Base-by-base conservation (phyloP, 75 land plant genomes). In the Pinus tabuliformis region DNA sequence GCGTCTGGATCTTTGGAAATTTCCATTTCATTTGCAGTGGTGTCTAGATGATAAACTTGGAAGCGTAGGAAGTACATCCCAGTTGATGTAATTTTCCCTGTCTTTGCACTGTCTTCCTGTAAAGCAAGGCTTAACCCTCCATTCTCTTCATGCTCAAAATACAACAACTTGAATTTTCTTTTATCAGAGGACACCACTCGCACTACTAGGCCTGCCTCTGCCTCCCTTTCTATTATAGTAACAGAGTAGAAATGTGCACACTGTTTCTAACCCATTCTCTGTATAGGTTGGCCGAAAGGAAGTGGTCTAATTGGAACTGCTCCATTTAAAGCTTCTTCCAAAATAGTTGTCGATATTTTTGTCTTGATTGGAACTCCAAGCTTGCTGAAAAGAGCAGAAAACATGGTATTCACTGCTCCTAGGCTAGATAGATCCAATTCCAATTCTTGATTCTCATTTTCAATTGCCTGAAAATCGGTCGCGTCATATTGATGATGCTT, bases 351-450 rank as follows among this genome's bases (percentile, higher is more conserved):
- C 17, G 96, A 86, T 68, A 93, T 89, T 21, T 90, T 86, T 14
- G 96, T 93, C 75, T 91, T 93, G 58, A 93, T 93, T 74, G 90
- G 96, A 56, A 93, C 96, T 54, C 96, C 96, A 77, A 93, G 92
- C 75, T 93, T 93, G 56, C 62, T 94, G 81, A 94, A 94, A 72
- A 94, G 81, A 52, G 97, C 97, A 83, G 97, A 94, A 88, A 94
- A 94, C 87, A 94, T 83, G 18, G 97, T 94, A 72, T 94, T 86
- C 24, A 92, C 89, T 30, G 97, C 82, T 63, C 93, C 91, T 58
- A 94, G 78, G 79, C 85, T 94, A 65, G 97, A 94, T 72, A 94
- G 87, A 80, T 94, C 97, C 14, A 94, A 79, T 79, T 94, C 97
- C 80, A 91, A 62, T 60, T 91, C 96, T 72, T 92, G 90, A 65